Percentiles rank a stretch among this genome's conserved stretches.
Conservation (phyloP, 768 basidiomycete genomes). For the Gautieria morchelliformis region DNA sequence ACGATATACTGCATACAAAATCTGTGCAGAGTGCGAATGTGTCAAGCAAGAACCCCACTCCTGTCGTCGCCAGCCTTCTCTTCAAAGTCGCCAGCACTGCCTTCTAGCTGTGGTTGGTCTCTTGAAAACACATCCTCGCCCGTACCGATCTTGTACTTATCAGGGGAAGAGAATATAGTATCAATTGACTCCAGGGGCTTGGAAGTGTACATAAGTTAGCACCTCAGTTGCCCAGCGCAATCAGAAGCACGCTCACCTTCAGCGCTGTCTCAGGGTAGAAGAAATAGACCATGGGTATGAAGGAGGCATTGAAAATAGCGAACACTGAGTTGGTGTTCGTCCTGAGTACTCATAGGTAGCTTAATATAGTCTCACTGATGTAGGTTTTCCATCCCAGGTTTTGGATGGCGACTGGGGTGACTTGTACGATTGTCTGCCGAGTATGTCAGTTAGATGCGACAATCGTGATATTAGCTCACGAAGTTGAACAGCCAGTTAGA, state of each 20-base stretch:
- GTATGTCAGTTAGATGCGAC: neutral
- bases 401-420: slow-evolving; percentile 22
- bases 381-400: slow-evolving; percentile 53
- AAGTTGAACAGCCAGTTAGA: slow-evolving; percentile 52
- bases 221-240: neutral
- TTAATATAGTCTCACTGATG: slow-evolving; percentile 29
- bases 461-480: slow-evolving; percentile 21
- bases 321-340: slow-evolving; percentile 30
- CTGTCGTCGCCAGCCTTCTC: no score
- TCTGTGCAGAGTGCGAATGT: no score
- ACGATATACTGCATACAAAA: no score
- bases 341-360: neutral
- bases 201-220: neutral
- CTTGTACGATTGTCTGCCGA: neutral
- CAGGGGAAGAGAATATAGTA: neutral
- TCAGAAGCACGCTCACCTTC: neutral
- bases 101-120: no score
- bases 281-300: slow-evolving; percentile 47
- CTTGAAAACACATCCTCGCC: no score
- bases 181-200: slow-evolving; percentile 7
- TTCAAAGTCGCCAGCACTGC: no score
- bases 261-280: slow-evolving; percentile 52
- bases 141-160: no score
- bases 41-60: no score
- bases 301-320: slow-evolving; percentile 45